These are phyloP conservation scores for Aulographum hederae DNA, from an alignment of 2,329 filamentous ascomycete genomes.

Conservation along the genomic window DNA sequence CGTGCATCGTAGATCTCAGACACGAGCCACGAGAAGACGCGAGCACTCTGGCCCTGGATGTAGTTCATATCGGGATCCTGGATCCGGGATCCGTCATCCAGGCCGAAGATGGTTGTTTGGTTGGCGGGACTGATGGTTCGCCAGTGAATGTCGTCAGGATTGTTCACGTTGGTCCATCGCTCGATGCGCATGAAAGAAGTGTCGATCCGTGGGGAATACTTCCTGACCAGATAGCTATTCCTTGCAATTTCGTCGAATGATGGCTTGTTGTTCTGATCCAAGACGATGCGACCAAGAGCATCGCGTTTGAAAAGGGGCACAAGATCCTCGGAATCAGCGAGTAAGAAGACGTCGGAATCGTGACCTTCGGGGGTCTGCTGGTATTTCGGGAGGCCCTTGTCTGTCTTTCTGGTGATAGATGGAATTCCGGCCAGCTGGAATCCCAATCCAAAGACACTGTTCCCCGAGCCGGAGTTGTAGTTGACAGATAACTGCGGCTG, in stretches of 20 bases:
- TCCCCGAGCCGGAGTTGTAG: too few species aligned
- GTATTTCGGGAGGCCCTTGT: constrained; percentile 11
- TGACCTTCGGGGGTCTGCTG: constrained; percentile 7
- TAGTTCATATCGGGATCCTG: too few species aligned
- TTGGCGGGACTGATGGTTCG: constrained; percentile 8
- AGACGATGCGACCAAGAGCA: background rate
- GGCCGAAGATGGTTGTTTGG: constrained; percentile 6
- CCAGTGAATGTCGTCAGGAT: constrained; percentile 8
- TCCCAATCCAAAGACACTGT: too few species aligned
- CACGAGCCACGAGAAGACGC: constrained; percentile 12
- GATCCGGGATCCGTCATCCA: constrained; percentile 1
- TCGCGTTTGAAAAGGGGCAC: constrained; percentile 7
- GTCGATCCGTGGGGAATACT: constrained; percentile 8
- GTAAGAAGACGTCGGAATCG: constrained; percentile 10
- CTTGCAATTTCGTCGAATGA: background rate
- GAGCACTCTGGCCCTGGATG: background rate
- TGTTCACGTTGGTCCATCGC: constrained; percentile 6
- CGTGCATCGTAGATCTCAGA: constrained; percentile 7
- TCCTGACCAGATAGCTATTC: constrained; percentile 5
- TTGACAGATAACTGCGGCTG: too few species aligned
- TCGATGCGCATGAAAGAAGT: constrained; percentile 7
- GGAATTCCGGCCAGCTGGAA: too few species aligned
- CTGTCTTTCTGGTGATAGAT: constrained; percentile 11
- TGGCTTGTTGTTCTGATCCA: background rate
- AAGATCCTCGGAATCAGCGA: constrained; percentile 11